phyloP scores from a whole-genome alignment of 2,329 filamentous ascomycete species.

The Gyromitra esculenta region DNA sequence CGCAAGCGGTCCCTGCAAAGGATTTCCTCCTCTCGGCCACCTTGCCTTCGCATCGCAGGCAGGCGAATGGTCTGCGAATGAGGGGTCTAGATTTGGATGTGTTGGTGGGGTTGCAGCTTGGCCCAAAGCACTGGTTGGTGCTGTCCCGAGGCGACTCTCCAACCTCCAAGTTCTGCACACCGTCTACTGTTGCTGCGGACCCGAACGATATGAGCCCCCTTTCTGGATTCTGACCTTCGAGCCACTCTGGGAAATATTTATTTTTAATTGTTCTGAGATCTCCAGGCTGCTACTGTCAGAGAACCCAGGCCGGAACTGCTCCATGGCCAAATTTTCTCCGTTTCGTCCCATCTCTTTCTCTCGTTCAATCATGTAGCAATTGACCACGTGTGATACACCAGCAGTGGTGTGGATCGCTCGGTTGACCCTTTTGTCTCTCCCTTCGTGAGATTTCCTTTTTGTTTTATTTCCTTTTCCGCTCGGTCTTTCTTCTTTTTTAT shows the following conservation, averaged over 20 bases:
- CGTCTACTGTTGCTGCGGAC: constrained; percentile 13
- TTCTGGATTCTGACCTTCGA: constrained; percentile 25
- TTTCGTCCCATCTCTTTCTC: constrained; percentile 50
- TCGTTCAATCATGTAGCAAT: constrained; percentile 33
- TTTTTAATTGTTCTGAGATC: constrained; percentile 19
- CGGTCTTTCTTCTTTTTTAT: constrained; percentile 35
- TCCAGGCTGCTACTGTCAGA: neutral
- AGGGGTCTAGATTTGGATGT: constrained; percentile 49
- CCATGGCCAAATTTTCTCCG: constrained; percentile 29
- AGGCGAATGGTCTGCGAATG: constrained; percentile 40
- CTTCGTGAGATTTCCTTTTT: constrained; percentile 40
- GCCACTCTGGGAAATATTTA: constrained; percentile 26
- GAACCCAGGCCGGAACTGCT: constrained; percentile 4
- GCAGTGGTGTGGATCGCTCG: constrained; percentile 32
- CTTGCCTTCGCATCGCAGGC: constrained; percentile 49
- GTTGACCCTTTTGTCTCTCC: constrained; percentile 42
- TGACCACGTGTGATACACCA: constrained; percentile 37
- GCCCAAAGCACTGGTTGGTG: constrained; percentile 44
- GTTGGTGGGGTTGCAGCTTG: constrained; percentile 47
- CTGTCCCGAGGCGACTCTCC: constrained; percentile 26
- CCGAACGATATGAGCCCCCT: constrained; percentile 30
- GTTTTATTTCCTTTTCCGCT: constrained; percentile 42
- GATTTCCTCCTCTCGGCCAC: constrained; percentile 49
- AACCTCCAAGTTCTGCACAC: constrained; percentile 43
- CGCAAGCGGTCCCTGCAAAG: constrained; percentile 51